Evolutionary conservation across 176 grass and related monocot species (phyloP).

Genomic region (Ampelocalamus luodianensis): DNA sequence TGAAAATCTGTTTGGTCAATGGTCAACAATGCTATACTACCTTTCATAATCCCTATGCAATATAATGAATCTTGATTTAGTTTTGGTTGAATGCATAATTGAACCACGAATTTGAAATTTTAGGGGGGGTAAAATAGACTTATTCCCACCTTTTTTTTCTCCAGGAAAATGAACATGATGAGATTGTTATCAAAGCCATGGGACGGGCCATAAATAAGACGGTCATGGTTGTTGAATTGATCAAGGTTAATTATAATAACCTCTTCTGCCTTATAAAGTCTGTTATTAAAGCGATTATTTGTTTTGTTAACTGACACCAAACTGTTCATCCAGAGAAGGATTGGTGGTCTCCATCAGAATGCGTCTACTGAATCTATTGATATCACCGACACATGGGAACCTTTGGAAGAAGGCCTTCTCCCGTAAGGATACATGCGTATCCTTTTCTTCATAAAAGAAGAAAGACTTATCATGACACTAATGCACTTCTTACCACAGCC

Average conservation of each 20-base stretch:
- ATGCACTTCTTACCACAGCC: slow-evolving; percentile 47
- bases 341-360: slow-evolving; percentile 79
- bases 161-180: slow-evolving; percentile 74
- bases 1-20: not conserved
- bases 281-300: slow-evolving; percentile 13
- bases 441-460: slow-evolving; percentile 33
- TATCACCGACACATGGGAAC: slow-evolving; percentile 93
- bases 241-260: slow-evolving; percentile 56
- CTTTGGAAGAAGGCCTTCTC: slow-evolving; percentile 91
- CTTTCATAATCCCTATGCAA: not conserved
- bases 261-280: slow-evolving; percentile 10
- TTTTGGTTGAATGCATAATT: not conserved
- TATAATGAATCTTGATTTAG: not conserved
- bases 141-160: not conserved
- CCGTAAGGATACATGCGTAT: slow-evolving; percentile 57
- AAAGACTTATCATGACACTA: slow-evolving; percentile 31
- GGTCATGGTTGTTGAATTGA: slow-evolving; percentile 82
- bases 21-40: not conserved
- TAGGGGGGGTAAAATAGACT: not conserved
- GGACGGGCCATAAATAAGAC: slow-evolving; percentile 86
- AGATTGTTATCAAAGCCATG: slow-evolving; percentile 87
- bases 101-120: not conserved
- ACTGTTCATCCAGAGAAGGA: slow-evolving; percentile 69
- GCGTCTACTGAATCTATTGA: slow-evolving; percentile 70
- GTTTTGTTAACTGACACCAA: slow-evolving; percentile 17